Evolutionary conservation across 345 rosid species (phyloP).

Genomic region (Barbarea vulgaris): DNA sequence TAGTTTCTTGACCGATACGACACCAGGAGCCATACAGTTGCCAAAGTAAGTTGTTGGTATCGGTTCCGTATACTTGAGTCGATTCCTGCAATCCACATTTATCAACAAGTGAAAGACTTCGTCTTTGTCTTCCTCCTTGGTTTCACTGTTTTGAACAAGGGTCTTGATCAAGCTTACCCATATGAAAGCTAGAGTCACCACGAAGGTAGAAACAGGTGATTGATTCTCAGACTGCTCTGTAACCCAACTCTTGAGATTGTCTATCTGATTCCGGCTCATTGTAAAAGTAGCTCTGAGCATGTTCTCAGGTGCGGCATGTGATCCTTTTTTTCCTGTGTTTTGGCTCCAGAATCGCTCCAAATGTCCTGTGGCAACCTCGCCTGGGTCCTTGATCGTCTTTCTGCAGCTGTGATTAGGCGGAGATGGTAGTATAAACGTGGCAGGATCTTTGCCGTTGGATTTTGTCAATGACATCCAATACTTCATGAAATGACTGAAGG

Average conservation of each 20-base stretch:
- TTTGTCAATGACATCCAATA: conserved; percentile 44
- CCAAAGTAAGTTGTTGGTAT: conserved; percentile 50
- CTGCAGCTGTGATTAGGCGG: conserved; percentile 32
- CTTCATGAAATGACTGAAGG: conserved; percentile 40
- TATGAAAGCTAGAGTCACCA: conserved; percentile 40
- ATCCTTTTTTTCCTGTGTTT: not conserved
- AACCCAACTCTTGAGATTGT: conserved; percentile 36
- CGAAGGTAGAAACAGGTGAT: conserved; percentile 37
- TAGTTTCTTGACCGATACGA: conserved; percentile 33
- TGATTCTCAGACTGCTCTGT: conserved; percentile 9
- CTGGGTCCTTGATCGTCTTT: conserved; percentile 43
- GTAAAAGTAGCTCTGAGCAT: conserved; percentile 45
- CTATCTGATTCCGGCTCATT: conserved; percentile 31
- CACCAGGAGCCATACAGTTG: conserved; percentile 44
- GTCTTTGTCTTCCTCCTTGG: not conserved
- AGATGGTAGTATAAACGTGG: not conserved
- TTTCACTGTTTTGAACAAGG: not conserved
- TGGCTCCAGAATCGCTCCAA: conserved; percentile 35
- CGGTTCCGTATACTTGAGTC: conserved; percentile 27
- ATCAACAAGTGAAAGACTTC: conserved; percentile 32
- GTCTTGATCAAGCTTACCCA: conserved; percentile 46
- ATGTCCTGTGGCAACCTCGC: conserved; percentile 28
- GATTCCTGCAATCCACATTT: conserved; percentile 41
- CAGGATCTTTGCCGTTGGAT: conserved; percentile 4
- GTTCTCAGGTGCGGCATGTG: conserved; percentile 5